Base-by-base conservation (phyloP, 208 protist species). In the Leishmania guyanensis region DNA sequence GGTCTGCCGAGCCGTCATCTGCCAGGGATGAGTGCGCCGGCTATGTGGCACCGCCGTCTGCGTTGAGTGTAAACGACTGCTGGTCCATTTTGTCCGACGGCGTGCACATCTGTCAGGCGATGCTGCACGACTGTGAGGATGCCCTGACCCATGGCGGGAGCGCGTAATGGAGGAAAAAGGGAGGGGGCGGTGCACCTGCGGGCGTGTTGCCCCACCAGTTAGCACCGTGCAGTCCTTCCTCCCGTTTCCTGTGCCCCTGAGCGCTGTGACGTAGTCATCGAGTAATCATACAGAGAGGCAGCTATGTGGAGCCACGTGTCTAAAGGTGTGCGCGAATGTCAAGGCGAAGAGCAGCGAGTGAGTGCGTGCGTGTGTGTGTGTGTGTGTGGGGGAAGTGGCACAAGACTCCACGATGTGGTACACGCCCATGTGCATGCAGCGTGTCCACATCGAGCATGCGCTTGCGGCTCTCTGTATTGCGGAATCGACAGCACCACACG, bases 51-150 rank as follows among this genome's bases (percentile, higher is more conserved):
- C 72, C 74, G 22, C 60, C 83, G 8, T 72, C 62, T 16, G 81
- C 77, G 77, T 46, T 92, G 46, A 70, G 71, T 20, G 33, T 81
- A 36, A 46, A 0, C 22, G 91, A 94, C 73, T 94, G 87, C 54
- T 77, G 88, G 77, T 75, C 87, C 22, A 75, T 87, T 22, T 73
- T 92, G 66, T 75, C 58, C 4, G 89, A 92, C n/a, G 89, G 82
- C 2, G 85, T 87, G 66, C 83, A 92, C 56, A 60, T 89, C 50
- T 93, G 90, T 43, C 90, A 95, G 75, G 82, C 90, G 9, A 92
- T 93, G 77, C 87, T 94, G 33, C 83, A 91, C 22, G 93, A 97
- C 33, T 95, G 93, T 74, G 88, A 92, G 65, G 89, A 86, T 71
- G 84, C 80, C 16, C 82, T 92, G 16, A 4, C 20, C 58, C 65